Base-by-base conservation (phyloP, 495 filamentous ascomycete genomes). In the Talaromyces stipitatus region DNA sequence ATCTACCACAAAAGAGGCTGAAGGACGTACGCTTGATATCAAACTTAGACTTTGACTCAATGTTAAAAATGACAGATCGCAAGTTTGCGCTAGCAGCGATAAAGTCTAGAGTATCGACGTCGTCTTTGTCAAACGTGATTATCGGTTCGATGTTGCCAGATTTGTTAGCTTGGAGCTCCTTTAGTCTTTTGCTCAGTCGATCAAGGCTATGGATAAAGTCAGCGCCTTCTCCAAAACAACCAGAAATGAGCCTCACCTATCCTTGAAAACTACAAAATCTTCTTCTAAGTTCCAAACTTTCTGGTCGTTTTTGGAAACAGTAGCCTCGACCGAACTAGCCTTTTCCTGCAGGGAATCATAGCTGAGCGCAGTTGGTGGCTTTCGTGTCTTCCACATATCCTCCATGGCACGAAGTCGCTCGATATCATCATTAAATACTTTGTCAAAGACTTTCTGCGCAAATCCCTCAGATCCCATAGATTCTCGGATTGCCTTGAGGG, bases 41-140 rank as follows among this genome's bases (percentile, higher is more conserved):
- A 59, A 97, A 99, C 54, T 96, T 91, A 5, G 91, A 95, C 64
- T 88, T 90, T 7, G 76, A 70, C 59, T 94, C 89, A 51, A 99
- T 95, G 47, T 84, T 87, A 64, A 97, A 99, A 10, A 94, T 73
- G 16, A 80, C 77, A 3, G 91, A 92, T 30, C 94, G 82, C 32
- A 99, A 75, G 61, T 97, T 97, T 3, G 92, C 91, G 59, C 85
- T 87, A 0, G 95, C 84, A 1, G 92, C 83, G 10, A 99, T 95
- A 64, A 99, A 97, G 64, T 97, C 92, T 11, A 99, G 77, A 0
- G 91, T 96, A 66, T 97, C 94, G 28, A 85, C 85, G 66, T 99
- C 94, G 65, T 99, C 94, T 69, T 99, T 99, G 75, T 99, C 94
- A 61, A 99, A 99, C 3, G 75, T 82, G 22, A 99, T 81, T 27